Base-by-base conservation (phyloP, 2,329 filamentous ascomycete species). In the Rhinocladiella similis region DNA sequence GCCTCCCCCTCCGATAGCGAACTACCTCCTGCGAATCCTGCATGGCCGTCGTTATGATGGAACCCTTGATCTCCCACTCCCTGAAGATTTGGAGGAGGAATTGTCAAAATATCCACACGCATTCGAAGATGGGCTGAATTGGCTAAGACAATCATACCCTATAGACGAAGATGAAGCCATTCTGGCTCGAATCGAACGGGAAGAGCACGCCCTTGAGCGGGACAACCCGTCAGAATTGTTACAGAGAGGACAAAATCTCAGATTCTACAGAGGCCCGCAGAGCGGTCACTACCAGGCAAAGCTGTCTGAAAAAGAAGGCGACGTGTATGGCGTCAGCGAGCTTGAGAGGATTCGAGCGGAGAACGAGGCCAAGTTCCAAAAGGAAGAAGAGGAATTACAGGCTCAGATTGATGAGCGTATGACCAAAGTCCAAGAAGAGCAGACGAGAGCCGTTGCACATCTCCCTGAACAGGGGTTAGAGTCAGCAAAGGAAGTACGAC, bases 331-430 rank as follows among this genome's bases (percentile, higher is more conserved):
- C 3, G 70, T 68, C 50, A 77, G 75, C 66, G 68, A 75, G 18
- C 56, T 77, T 16, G 67, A 75, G 50, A 68, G 74, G 49, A 66
- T 70, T 20, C 69, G 74, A 13, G 67, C 73, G 48, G 53, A 66
- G 46, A 77, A 77, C 54, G 72, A 77, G 52, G 70, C 69, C 35
- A 65, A 68, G n/a, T 59, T 72, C 5, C 59, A 73, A 50, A 66
- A 70, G 9, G 71, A 78, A 55, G 76, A 82, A 67, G 73, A 78
- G 60, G 64, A 68, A 41, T 75, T 80, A 63, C 79, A 79, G 39
- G 75, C 74, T 45, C 70, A 75, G 53, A 84, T 82, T 80, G 73
- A 82, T 25, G 68, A 73, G 9, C 77, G 77, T n/a, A 82, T 83
- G 61, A 73, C 76, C 27, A 67, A 70, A 57, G 69, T 72, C 38